These are phyloP conservation scores for Fusarium sambucinum DNA, from an alignment of 2,329 filamentous ascomycete genomes.

Conservation along the genomic window DNA sequence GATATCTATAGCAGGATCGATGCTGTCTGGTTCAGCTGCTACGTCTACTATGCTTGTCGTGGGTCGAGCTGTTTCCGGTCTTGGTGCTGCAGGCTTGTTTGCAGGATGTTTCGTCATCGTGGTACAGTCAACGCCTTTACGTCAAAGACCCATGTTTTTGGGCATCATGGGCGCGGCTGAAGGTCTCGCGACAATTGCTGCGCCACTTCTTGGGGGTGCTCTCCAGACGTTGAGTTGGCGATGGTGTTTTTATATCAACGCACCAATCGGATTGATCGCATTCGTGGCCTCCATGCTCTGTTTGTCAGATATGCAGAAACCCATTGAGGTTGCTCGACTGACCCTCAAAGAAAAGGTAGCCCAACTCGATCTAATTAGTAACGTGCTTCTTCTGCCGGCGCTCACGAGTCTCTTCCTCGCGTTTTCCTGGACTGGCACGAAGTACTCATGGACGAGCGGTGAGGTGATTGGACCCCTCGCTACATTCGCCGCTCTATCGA, in stretches of 20 bases:
- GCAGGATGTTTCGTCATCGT: conserved; percentile 49
- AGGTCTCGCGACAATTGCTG: conserved; percentile 33
- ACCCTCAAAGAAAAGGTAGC: background rate
- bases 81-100: conserved; percentile 58
- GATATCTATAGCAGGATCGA: conserved; percentile 59
- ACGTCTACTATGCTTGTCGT: conserved; percentile 59
- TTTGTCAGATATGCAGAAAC: conserved; percentile 3
- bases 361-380: conserved; percentile 43
- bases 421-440: conserved; percentile 60
- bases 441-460: conserved; percentile 44
- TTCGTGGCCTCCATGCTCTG: conserved; percentile 15
- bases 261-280: conserved; percentile 39
- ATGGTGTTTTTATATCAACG: conserved; percentile 54
- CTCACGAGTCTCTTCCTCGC: conserved; percentile 61
- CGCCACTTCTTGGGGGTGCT: conserved; percentile 47
- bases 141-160: conserved; percentile 7
- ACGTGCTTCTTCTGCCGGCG: conserved; percentile 45
- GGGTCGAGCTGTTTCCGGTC: conserved; percentile 60
- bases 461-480: conserved; percentile 49
- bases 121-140: background rate
- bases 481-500: background rate
- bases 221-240: conserved; percentile 50
- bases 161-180: conserved; percentile 31
- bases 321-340: rapidly evolving
- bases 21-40: conserved; percentile 59